Percentiles rank a stretch among this genome's conserved stretches.
Conservation (phyloP, 225 moss, liverwort and hornwort species). For the Marchantia paleacea region DNA sequence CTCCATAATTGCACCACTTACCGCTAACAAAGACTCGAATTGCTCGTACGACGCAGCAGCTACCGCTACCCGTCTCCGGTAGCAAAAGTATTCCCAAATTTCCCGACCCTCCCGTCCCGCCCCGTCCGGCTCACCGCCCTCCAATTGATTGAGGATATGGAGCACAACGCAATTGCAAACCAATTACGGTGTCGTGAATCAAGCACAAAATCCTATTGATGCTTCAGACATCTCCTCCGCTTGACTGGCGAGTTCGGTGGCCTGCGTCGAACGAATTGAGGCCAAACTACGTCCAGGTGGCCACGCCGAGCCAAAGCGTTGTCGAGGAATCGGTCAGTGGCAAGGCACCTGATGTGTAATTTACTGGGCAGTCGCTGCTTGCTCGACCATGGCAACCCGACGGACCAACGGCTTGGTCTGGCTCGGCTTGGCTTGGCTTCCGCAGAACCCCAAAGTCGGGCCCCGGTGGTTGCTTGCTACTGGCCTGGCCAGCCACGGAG, state of each 20-base stretch:
- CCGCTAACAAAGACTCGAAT: neutral
- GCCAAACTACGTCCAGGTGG: constrained; percentile 13
- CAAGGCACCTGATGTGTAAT: neutral
- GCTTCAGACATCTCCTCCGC: neutral
- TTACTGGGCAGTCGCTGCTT: neutral
- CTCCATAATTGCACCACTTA: neutral
- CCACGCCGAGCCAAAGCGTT: neutral
- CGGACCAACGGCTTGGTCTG: too few species aligned
- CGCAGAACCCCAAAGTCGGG: neutral
- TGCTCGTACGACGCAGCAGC: neutral
- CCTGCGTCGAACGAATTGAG: neutral
- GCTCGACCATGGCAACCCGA: neutral
- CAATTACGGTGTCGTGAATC: neutral
- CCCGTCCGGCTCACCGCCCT: neutral
- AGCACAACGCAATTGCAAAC: neutral
- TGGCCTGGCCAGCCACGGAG: neutral
- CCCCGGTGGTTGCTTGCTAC: neutral
- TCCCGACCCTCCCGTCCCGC: too few species aligned
- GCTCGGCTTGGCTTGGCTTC: neutral
- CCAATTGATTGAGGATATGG: neutral
- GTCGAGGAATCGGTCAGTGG: neutral
- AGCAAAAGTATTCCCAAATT: neutral
- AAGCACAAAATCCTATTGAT: neutral
- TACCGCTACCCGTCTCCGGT: neutral
- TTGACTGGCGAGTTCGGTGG: neutral